Percentiles rank a stretch among this genome's conserved stretches.
Conservation (phyloP, 768 basidiomycete genomes). For the Psilocybe sp. region DNA sequence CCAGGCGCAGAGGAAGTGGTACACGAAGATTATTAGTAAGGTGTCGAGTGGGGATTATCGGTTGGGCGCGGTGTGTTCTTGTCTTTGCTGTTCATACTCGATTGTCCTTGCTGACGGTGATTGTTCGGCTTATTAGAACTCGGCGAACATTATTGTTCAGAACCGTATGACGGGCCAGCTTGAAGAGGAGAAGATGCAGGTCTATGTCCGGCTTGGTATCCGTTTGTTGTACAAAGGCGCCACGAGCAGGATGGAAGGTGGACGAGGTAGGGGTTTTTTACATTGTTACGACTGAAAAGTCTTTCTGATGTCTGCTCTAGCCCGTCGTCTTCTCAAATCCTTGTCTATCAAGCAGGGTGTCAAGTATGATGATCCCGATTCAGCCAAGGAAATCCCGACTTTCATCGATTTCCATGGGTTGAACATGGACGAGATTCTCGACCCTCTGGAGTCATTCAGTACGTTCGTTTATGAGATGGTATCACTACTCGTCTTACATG, state of each 20-base stretch:
- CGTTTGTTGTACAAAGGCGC: conserved; percentile 91
- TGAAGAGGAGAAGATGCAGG: conserved; percentile 98
- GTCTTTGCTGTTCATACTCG: background rate
- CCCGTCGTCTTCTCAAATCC: conserved; percentile 81
- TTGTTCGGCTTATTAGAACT: conserved; percentile 78
- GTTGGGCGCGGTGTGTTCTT: conserved; percentile 68
- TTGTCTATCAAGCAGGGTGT: conserved; percentile 90
- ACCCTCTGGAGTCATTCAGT: conserved; percentile 86
- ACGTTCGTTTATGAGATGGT: conserved; percentile 22
- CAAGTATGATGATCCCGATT: conserved; percentile 89
- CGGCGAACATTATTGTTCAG: conserved; percentile 97
- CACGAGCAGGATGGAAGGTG: conserved; percentile 85
- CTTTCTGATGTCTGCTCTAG: conserved; percentile 31
- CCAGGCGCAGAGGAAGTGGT: conserved; percentile 97
- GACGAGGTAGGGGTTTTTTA: conserved; percentile 52
- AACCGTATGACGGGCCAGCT: conserved; percentile 88
- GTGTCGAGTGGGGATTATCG: conserved; percentile 85
- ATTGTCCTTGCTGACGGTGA: background rate
- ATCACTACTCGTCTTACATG: background rate
- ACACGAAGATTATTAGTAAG: conserved; percentile 85
- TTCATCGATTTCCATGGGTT: conserved; percentile 93
- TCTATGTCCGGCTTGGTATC: conserved; percentile 90
- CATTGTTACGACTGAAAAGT: background rate
- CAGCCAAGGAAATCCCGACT: conserved; percentile 75
- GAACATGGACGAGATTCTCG: conserved; percentile 76